Conservation (phyloP, 495 filamentous ascomycete genomes). For the Xylaria nigripes region DNA sequence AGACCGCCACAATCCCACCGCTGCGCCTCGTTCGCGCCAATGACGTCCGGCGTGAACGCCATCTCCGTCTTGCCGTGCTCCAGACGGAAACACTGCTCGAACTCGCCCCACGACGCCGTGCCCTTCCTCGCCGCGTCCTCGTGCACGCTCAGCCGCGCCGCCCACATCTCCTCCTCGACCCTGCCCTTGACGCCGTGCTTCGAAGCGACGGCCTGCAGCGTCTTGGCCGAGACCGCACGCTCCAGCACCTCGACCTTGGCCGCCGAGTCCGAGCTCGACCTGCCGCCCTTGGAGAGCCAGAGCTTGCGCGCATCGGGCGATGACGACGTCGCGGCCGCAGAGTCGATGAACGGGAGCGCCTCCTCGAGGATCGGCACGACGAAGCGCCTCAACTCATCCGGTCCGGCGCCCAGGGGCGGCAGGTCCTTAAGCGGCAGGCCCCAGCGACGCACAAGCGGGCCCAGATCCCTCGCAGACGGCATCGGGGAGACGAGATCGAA, state of each 20-base stretch:
- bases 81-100: constrained; percentile 48
- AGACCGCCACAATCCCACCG: constrained; percentile 42
- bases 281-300: constrained; percentile 38
- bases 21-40: constrained; percentile 44
- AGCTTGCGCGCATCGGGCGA: constrained; percentile 20
- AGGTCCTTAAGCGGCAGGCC: constrained; percentile 34
- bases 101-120: constrained; percentile 60
- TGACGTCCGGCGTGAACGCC: constrained; percentile 62
- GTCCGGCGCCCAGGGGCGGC: constrained; percentile 21
- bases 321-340: constrained; percentile 29
- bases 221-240: constrained; percentile 30
- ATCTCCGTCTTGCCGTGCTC: constrained; percentile 61
- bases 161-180: constrained; percentile 53
- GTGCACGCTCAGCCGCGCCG: constrained; percentile 57
- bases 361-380: constrained; percentile 42
- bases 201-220: constrained; percentile 22
- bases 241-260: constrained; percentile 40
- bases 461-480: constrained; percentile 6
- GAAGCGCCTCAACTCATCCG: constrained; percentile 30
- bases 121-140: constrained; percentile 43
- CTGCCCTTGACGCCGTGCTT: constrained; percentile 7
- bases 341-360: constrained; percentile 48
- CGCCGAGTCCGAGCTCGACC: constrained; percentile 39
- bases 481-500: background rate
- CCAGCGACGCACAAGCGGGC: constrained; percentile 35